A percentile compares a stretch with the other conserved stretches of the same genome.
Conservation (phyloP, 352 stramenopile species). For the Thalassiosira hispida region DNA sequence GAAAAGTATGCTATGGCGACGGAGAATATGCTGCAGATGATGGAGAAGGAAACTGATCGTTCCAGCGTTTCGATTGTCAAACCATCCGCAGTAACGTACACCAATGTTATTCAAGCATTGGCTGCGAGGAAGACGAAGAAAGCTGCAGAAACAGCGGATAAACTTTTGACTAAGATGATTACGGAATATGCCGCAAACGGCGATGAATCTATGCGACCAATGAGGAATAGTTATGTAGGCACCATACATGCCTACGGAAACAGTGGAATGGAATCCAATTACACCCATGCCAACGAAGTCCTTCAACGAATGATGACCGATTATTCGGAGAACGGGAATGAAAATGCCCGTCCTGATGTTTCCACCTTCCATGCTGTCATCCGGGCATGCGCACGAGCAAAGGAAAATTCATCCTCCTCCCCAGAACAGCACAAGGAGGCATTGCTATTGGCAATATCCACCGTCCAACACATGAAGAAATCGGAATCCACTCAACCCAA, state of each 20-base stretch:
- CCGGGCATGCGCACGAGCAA: conserved; percentile 28
- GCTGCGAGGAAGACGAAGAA: conserved; percentile 34
- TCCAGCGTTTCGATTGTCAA: conserved; percentile 58
- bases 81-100: conserved; percentile 69
- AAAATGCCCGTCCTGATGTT: conserved; percentile 41
- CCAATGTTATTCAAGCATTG: conserved; percentile 75
- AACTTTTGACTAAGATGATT: conserved; percentile 64
- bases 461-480: conserved; percentile 55
- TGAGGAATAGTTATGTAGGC: conserved; percentile 56
- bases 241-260: conserved; percentile 57
- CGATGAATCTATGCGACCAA: conserved; percentile 49
- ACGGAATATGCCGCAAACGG: conserved; percentile 28
- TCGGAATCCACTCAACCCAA: conserved; percentile 35
- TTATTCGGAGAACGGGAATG: conserved; percentile 37
- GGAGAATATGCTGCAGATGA: conserved; percentile 64
- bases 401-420: conserved; percentile 11
- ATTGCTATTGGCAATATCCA: conserved; percentile 52
- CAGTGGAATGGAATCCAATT: conserved; percentile 45
- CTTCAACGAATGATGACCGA: conserved; percentile 54
- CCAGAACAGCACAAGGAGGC: conserved; percentile 41
- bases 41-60: conserved; percentile 68
- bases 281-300: conserved; percentile 46
- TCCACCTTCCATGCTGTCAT: conserved; percentile 55
- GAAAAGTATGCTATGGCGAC: conserved; percentile 55
- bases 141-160: conserved; percentile 48